Conservation (phyloP, 208 protist species). For the Trypanosoma rangeli region DNA sequence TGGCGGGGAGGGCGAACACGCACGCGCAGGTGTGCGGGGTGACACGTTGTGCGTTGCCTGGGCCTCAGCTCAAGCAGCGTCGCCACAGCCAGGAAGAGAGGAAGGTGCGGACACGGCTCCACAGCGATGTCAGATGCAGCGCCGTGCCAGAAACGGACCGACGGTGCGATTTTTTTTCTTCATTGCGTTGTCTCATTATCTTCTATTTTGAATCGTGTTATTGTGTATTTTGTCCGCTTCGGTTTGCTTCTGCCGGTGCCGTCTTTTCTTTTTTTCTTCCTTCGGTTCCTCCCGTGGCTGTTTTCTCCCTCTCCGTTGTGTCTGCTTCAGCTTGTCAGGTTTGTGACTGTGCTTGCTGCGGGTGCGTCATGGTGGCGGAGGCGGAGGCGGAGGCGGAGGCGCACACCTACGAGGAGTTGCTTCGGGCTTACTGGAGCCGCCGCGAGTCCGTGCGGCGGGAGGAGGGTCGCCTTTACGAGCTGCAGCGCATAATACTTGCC, state of each 20-base stretch:
- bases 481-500: conserved; percentile 42
- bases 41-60: no score
- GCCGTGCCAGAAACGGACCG: no score
- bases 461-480: conserved; percentile 41
- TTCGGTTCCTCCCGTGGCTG: background rate
- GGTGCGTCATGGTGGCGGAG: background rate
- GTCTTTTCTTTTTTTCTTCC: background rate
- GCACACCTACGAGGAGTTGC: conserved; percentile 24
- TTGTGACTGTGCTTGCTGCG: background rate
- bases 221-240: background rate
- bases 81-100: no score
- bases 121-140: no score
- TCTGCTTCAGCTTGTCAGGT: background rate
- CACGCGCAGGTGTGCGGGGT: no score
- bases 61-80: no score
- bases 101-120: no score
- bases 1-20: background rate
- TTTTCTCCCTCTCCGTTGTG: background rate
- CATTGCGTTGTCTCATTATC: no score
- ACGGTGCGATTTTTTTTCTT: no score
- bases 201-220: background rate
- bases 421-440: conserved; percentile 46
- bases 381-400: conserved; percentile 1
- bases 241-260: background rate
- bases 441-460: conserved; percentile 40